These are phyloP conservation scores for Conoideocrella luteorostrata DNA, from an alignment of 2,329 filamentous ascomycete genomes.

Conservation along the genomic window DNA sequence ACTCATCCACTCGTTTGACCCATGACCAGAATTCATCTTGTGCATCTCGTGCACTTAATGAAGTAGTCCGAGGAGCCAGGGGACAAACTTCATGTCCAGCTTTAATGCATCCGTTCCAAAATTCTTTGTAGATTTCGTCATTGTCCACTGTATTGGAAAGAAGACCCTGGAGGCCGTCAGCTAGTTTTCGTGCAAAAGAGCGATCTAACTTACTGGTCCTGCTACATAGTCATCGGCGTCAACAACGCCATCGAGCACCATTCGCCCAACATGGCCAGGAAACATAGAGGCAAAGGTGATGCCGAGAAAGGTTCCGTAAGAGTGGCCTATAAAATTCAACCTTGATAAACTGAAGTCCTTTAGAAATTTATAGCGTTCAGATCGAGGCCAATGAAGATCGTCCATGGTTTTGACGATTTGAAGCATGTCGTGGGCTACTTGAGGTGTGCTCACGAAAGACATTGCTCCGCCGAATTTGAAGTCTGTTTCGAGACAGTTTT, in stretches of 20 bases:
- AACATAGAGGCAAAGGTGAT: slow-evolving; percentile 28
- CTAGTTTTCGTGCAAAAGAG: background rate
- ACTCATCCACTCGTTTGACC: slow-evolving; percentile 18
- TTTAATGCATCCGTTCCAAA: slow-evolving; percentile 29
- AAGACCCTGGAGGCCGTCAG: slow-evolving; percentile 21
- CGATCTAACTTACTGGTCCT: slow-evolving; percentile 3
- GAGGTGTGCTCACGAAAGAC: slow-evolving; percentile 28
- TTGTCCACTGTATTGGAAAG: slow-evolving; percentile 28
- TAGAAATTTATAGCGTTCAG: slow-evolving; percentile 7
- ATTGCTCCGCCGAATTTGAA: slow-evolving; percentile 14
- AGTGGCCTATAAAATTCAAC: slow-evolving; percentile 42
- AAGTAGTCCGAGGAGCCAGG: slow-evolving; percentile 19
- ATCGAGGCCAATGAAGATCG: too few relatives aligned
- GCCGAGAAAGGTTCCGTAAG: slow-evolving; percentile 31
- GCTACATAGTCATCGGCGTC: slow-evolving; percentile 29
- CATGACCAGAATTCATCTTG: slow-evolving; percentile 23
- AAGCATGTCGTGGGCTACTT: slow-evolving; percentile 35
- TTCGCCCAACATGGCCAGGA: slow-evolving; percentile 28
- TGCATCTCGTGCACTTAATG: slow-evolving; percentile 15
- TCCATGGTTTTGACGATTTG: slow-evolving; percentile 33
- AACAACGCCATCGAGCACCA: slow-evolving; percentile 34
- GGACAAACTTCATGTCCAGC: slow-evolving; percentile 19
- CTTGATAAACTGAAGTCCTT: slow-evolving; percentile 7
- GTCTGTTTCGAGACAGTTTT: slow-evolving; percentile 19
- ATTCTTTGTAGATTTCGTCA: slow-evolving; percentile 24